Percentiles rank a stretch among this genome's conserved stretches.
Conservation (phyloP, 148 eudicot species). For the Vaccinium myrtillus region DNA sequence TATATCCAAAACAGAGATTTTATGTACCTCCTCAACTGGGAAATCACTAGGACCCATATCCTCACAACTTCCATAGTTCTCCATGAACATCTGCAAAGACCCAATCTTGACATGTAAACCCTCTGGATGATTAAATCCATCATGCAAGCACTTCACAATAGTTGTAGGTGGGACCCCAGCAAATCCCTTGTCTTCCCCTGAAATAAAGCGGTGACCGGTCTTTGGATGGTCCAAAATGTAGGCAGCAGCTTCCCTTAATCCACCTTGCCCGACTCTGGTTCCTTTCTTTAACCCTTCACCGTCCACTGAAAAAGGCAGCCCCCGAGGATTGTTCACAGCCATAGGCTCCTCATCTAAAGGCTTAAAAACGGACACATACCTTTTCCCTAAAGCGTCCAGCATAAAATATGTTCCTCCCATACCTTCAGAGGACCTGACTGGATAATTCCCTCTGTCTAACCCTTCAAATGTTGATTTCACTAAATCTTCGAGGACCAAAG, state of each 20-base stretch:
- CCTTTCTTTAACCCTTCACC: constrained; percentile 98
- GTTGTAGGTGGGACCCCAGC: constrained; percentile 92
- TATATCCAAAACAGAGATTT: constrained; percentile 80
- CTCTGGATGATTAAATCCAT: constrained; percentile 67
- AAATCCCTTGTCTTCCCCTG: constrained; percentile 67
- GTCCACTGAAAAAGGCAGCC: constrained; percentile 60
- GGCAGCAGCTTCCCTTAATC: constrained; percentile 85
- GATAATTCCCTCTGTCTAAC: constrained; percentile 51
- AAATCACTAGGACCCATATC: constrained; percentile 81
- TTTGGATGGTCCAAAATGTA: constrained; percentile 85
- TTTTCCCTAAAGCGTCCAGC: constrained; percentile 58
- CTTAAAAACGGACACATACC: constrained; percentile 82
- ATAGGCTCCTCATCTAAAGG: constrained; percentile 93
- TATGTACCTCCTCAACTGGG: constrained; percentile 88
- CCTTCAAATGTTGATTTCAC: constrained; percentile 56
- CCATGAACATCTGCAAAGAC: constrained; percentile 85
- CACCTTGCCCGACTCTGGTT: constrained; percentile 90
- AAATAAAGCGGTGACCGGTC: constrained; percentile 48
- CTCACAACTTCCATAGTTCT: constrained; percentile 87
- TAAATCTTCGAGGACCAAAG: constrained; percentile 49
- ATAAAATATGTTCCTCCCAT: constrained; percentile 94
- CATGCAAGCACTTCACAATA: constrained; percentile 63
- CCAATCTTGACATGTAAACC: constrained; percentile 58
- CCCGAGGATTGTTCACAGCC: constrained; percentile 89
- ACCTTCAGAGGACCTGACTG: constrained; percentile 85